Evolutionary conservation across 139 green algal genomes (phyloP), one percentile per base, ranked within the genome.

Genomic region (Chlorella sp.): DNA sequence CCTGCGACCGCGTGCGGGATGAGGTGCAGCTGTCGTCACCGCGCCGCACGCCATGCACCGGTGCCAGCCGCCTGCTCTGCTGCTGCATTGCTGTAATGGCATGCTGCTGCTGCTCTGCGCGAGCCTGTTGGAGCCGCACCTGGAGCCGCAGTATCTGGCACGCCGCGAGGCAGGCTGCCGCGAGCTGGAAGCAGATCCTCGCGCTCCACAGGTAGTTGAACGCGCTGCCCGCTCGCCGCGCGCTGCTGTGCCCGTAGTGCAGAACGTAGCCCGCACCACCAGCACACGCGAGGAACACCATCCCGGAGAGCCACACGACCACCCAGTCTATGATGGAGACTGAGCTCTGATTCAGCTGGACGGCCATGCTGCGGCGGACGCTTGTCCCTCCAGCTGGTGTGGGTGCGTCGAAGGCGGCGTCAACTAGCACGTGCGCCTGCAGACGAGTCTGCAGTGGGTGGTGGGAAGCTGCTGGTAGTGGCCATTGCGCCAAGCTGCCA

Each of bases 171-270:
- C 24, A 36, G 0, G 35, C 69, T 14, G 51, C 73, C 31, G 78
- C 36, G 26, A 83, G 20, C 72, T 77, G 72, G n/a, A 72, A 60
- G 62, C 49, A 66, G 14, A 77, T 35, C 1, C 77, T 67, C 27
- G 66, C 61, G 31, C 72, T 66, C 77, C 77, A 83, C 2, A 83
- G 66, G 72, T 68, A 74, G 62, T 76, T 79, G 62, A 79, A 83
- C 62, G 74, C 77, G 1, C 23, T 29, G 3, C 70, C 68, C 24
- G 49, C 72, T 20, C 62, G 68, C 27, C 51, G 31, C 1, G 31
- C 32, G 4, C n/a, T 61, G 27, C 36, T 55, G 35, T 26, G 50
- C 4, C 42, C 10, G 23, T 60, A 61, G 22, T n/a, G 1, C 2
- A 27, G 32, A 1, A 71, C 67, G 49, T 75, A 82, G 2, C 30